A percentile compares a stretch with the other conserved stretches of the same genome.
Conservation (phyloP, 441 rosid genomes). For the Croton laevigatus region DNA sequence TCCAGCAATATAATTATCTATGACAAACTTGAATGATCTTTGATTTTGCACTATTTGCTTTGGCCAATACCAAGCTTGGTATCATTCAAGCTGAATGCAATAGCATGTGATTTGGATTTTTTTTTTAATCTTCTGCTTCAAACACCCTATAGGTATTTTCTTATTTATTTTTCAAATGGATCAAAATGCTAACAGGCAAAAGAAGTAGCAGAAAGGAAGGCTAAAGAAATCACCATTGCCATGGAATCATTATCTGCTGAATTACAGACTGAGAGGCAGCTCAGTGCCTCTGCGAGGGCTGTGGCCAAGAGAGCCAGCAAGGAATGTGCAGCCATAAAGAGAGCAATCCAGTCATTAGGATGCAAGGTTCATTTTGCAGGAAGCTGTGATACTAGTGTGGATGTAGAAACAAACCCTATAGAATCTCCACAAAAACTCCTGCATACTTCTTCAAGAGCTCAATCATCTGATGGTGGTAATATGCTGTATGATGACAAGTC, state of each 20-base stretch:
- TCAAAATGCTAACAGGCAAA: slow-evolving; percentile 54
- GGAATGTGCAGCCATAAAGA: slow-evolving; percentile 69
- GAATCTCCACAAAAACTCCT: slow-evolving; percentile 26
- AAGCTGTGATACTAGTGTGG: slow-evolving; percentile 58
- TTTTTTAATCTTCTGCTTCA: not conserved
- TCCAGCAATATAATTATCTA: not conserved
- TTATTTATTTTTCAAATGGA: not conserved
- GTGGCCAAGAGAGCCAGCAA: slow-evolving; percentile 67
- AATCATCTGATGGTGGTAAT: slow-evolving; percentile 29
- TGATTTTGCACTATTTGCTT: not conserved
- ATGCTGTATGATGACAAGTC: slow-evolving; percentile 41
- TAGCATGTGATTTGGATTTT: not conserved
- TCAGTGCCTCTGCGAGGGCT: slow-evolving; percentile 56
- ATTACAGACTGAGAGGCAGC: slow-evolving; percentile 64
- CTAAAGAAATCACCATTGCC: slow-evolving; percentile 45
- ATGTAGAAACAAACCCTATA: slow-evolving; percentile 42
- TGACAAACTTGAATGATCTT: not conserved
- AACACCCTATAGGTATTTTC: not conserved
- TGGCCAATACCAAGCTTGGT: not conserved
- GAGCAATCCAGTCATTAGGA: slow-evolving; percentile 84
- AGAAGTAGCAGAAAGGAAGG: slow-evolving; percentile 74
- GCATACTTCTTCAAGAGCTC: slow-evolving; percentile 34
- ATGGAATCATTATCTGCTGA: slow-evolving; percentile 68
- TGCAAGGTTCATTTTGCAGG: slow-evolving; percentile 76
- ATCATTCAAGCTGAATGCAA: not conserved